These are phyloP conservation scores for Trichoderma sp. DNA, from an alignment of 2,329 filamentous ascomycete species.

Conservation along the genomic window DNA sequence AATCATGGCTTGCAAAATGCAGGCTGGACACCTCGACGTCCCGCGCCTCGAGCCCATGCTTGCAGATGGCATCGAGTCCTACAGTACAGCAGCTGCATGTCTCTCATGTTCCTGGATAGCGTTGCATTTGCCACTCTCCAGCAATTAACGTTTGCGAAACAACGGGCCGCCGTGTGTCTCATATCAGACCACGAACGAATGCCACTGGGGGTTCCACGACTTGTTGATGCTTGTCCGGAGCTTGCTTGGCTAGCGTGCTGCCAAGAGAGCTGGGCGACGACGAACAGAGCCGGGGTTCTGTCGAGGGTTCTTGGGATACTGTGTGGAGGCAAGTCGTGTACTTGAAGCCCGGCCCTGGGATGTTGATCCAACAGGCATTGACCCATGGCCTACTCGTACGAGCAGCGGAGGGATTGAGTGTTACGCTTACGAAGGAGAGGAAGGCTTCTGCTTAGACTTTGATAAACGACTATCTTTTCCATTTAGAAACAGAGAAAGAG, in stretches of 20 bases:
- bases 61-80: neutral
- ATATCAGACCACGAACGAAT: neutral
- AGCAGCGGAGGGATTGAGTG: too few relatives aligned
- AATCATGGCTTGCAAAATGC: too few relatives aligned
- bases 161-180: conserved; percentile 6
- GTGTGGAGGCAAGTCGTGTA: neutral
- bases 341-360: too few relatives aligned
- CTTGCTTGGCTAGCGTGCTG: neutral
- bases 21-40: too few relatives aligned
- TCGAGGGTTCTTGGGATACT: neutral
- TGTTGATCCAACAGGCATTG: too few relatives aligned
- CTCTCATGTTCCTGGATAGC: conserved; percentile 11
- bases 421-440: too few relatives aligned
- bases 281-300: too few relatives aligned
- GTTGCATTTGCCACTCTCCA: conserved; percentile 8
- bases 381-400: too few relatives aligned
- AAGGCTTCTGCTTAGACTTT: too few relatives aligned
- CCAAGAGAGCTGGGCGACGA: neutral
- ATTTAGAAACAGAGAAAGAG: too few relatives aligned
- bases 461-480: too few relatives aligned
- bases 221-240: neutral
- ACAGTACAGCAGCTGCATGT: neutral
- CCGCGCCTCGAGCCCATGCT: neutral
- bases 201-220: neutral
- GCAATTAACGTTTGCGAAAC: conserved; percentile 11